Evolutionary conservation across 2,329 filamentous ascomycete genomes (phyloP).

Genomic region (Hymenoscyphus linearis): DNA sequence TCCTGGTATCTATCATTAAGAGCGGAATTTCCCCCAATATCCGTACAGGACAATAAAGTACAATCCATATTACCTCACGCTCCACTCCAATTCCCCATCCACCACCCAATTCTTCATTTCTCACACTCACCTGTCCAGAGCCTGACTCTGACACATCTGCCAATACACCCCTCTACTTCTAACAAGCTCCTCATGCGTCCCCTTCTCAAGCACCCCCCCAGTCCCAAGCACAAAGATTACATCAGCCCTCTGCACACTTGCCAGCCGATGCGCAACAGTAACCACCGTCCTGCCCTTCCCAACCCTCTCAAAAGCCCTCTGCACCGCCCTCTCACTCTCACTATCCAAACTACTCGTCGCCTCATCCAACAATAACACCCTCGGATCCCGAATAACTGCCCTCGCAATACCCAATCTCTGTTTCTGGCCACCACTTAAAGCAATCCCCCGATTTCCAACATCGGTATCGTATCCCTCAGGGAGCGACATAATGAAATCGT

Average conservation of each 20-base stretch:
- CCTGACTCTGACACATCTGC: slow-evolving; percentile 19
- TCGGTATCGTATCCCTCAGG: slow-evolving; percentile 46
- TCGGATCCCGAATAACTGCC: slow-evolving; percentile 47
- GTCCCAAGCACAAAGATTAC: slow-evolving; percentile 29
- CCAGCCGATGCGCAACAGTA: slow-evolving; percentile 71
- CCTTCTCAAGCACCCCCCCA: slow-evolving; percentile 27
- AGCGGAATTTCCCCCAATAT: too few species aligned
- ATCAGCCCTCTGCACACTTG: slow-evolving; percentile 67
- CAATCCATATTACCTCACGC: too few species aligned
- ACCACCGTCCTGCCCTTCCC: slow-evolving; percentile 64
- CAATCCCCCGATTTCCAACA: slow-evolving; percentile 41
- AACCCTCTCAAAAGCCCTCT: slow-evolving; percentile 62
- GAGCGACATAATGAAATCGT: slow-evolving; percentile 41
- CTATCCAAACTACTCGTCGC: slow-evolving; percentile 53
- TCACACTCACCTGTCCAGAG: not conserved
- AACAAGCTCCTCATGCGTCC: slow-evolving; percentile 25
- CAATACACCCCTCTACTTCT: slow-evolving; percentile 28
- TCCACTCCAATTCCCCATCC: too few species aligned
- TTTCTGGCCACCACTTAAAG: slow-evolving; percentile 49
- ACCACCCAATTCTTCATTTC: too few species aligned
- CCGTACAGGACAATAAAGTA: too few species aligned
- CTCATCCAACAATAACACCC: slow-evolving; percentile 52
- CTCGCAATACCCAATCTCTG: slow-evolving; percentile 52
- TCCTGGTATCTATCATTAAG: too few species aligned
- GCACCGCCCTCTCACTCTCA: slow-evolving; percentile 51